Percentiles rank a stretch among this genome's conserved stretches.
Evolutionary conservation across 2,329 filamentous ascomycete genomes (phyloP).

Genomic region (Hypoxylon sp.): DNA sequence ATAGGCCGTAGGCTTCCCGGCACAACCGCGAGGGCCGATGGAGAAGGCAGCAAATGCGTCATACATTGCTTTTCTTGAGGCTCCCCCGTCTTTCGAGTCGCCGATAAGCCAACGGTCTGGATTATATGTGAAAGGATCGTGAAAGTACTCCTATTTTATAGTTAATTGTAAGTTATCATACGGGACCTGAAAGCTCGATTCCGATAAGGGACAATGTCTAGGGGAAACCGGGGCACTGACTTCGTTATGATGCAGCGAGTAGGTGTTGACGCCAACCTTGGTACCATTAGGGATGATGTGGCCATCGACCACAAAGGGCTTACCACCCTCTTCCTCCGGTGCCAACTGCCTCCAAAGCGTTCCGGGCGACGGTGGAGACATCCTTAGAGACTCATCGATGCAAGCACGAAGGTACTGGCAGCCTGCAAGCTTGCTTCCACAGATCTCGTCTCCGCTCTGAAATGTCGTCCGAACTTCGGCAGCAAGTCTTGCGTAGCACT

Average conservation of each 20-base stretch:
- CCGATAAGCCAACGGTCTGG: conserved; percentile 35
- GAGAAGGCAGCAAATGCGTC: conserved; percentile 55
- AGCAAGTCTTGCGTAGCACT: conserved; percentile 36
- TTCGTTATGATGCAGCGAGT: conserved; percentile 39
- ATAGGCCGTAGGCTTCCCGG: conserved; percentile 63
- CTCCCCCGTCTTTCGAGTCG: conserved; percentile 7
- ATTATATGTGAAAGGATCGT: conserved; percentile 25
- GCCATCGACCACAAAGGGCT: conserved; percentile 34
- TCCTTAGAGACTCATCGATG: conserved; percentile 46
- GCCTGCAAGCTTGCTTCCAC: conserved; percentile 16
- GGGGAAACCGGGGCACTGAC: background rate
- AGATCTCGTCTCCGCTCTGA: conserved; percentile 28
- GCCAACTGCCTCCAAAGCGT: conserved; percentile 35
- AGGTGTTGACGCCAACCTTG: conserved; percentile 29
- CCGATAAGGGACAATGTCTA: too few relatives aligned
- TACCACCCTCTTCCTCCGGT: conserved; percentile 9
- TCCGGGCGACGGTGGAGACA: conserved; percentile 36
- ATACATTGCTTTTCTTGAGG: conserved; percentile 45
- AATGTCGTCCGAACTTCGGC: conserved; percentile 42
- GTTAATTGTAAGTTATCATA: background rate
- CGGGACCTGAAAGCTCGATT: too few relatives aligned
- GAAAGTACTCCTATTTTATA: conserved; percentile 31
- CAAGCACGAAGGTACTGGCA: conserved; percentile 44
- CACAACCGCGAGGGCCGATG: conserved; percentile 59
- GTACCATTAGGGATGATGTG: conserved; percentile 33